Evolutionary conservation across 805 yeast genomes (phyloP), one percentile per base, ranked within the genome.

Genomic region (Isabelozyma heimii): DNA sequence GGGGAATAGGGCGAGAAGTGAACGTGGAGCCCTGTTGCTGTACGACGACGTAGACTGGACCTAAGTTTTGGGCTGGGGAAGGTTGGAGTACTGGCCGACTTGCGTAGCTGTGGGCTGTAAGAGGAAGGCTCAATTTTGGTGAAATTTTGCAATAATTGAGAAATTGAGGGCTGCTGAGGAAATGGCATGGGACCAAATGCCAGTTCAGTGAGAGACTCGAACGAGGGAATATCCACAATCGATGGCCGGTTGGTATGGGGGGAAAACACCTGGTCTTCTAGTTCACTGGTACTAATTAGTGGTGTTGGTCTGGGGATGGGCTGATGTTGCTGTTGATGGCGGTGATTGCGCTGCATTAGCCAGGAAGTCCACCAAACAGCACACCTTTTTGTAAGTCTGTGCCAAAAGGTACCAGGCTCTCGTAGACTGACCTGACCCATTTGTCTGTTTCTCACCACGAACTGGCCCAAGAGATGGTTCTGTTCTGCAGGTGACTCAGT

Each of bases 191-290:
- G 8, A 4, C n/a, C 35, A 10, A 13, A 10, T 6, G 10, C 35
- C 35, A 30, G 35, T 5, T 30, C 35, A 8, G 35, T 30, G n/a
- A 30, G 35, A 4, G n/a, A 45, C n/a, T 53, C 53, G 9, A 63
- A 61, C 1, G 58, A 57, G 5, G 65, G 64, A 2, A 63, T 57
- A 42, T 63, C 66, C 9, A 43, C 44, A 10, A 51, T 16, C 3
- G 46, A 47, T 1, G 63, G 65, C 26, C 66, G 44, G 50, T 65
- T 67, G 17, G 62, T 54, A 30, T 54, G 48, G 3, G 69, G 69
- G 0, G 68, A 63, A 44, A 65, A 65, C 10, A 62, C 51, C 20
- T 53, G 40, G 30, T 61, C 53, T 46, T 65, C 68, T 16, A 63
- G 51, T 17, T 50, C 24, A 20, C 24, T 6, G 6, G 6, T 20